A percentile compares a stretch with the other conserved stretches of the same genome.
Conservation (phyloP, 2,329 filamentous ascomycete species). For the Claviceps sp. region DNA sequence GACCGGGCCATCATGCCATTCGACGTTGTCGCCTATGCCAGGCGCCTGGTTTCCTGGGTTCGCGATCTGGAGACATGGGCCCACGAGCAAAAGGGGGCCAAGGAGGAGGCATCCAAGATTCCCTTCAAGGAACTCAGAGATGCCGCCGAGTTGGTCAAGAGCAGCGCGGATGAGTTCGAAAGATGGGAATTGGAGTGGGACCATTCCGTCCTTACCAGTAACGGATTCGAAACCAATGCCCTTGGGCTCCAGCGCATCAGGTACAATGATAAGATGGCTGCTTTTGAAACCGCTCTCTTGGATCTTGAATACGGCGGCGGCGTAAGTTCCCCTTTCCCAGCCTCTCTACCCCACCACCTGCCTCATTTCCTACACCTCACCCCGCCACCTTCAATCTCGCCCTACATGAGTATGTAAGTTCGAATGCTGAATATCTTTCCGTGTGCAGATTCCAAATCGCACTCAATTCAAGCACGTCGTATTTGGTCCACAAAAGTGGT, state of each 20-base stretch:
- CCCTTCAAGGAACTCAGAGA: constrained; percentile 26
- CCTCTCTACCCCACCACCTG: too few species aligned
- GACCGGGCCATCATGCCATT: constrained; percentile 74
- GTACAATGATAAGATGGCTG: constrained; percentile 67
- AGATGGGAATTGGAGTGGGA: constrained; percentile 71
- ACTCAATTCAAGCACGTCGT: constrained; percentile 91
- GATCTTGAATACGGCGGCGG: constrained; percentile 61
- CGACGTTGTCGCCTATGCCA: constrained; percentile 62
- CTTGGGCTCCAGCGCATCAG: constrained; percentile 54
- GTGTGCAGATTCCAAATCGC: constrained; percentile 58
- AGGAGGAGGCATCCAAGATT: constrained; percentile 15
- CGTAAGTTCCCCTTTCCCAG: constrained; percentile 40
- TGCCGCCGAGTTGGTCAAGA: constrained; percentile 46
- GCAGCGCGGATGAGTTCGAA: constrained; percentile 44
- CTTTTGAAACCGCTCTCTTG: constrained; percentile 71
- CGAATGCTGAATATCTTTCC: background rate
- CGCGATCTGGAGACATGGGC: constrained; percentile 54
- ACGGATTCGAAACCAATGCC: constrained; percentile 61
- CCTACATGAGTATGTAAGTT: background rate
- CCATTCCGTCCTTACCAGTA: constrained; percentile 51
- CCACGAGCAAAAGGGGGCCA: constrained; percentile 33
- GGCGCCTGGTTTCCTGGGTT: constrained; percentile 49
- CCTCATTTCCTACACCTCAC: background rate
- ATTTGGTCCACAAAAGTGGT: constrained; percentile 73
- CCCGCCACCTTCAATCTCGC: constrained; percentile 6